These are phyloP conservation scores for Colletotrichum sp. DNA, from an alignment of 2,329 filamentous ascomycete genomes.

Conservation along the genomic window DNA sequence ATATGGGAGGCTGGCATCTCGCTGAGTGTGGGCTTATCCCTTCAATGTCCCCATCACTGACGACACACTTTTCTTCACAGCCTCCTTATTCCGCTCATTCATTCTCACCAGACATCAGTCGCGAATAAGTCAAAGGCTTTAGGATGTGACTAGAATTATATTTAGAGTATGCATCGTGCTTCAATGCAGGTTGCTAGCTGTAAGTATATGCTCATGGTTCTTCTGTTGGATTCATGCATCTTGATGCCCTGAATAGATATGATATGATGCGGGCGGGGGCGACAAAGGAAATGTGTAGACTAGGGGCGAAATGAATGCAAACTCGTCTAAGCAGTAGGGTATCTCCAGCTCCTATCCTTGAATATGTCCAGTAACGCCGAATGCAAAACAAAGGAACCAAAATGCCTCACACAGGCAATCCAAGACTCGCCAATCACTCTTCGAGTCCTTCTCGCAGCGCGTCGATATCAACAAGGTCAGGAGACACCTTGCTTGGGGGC, in stretches of 20 bases:
- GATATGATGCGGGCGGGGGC: background rate
- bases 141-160: background rate
- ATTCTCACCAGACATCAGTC: background rate
- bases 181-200: background rate
- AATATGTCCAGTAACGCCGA: background rate
- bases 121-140: background rate
- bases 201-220: background rate
- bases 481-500: constrained; percentile 60
- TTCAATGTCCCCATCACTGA: background rate
- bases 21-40: too few relatives aligned
- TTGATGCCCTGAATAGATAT: background rate
- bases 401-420: background rate
- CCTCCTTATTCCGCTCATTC: background rate
- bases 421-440: constrained; percentile 24
- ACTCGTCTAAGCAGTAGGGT: constrained; percentile 2
- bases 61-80: background rate
- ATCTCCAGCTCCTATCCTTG: constrained; percentile 14
- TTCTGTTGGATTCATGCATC: background rate
- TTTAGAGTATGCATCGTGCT: background rate
- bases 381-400: background rate
- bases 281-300: background rate
- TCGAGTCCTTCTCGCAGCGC: constrained; percentile 65
- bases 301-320: background rate
- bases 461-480: constrained; percentile 62
- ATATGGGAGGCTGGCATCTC: background rate